Conservation (phyloP, 2,329 filamentous ascomycete genomes). For the Didymella arachidicola region DNA sequence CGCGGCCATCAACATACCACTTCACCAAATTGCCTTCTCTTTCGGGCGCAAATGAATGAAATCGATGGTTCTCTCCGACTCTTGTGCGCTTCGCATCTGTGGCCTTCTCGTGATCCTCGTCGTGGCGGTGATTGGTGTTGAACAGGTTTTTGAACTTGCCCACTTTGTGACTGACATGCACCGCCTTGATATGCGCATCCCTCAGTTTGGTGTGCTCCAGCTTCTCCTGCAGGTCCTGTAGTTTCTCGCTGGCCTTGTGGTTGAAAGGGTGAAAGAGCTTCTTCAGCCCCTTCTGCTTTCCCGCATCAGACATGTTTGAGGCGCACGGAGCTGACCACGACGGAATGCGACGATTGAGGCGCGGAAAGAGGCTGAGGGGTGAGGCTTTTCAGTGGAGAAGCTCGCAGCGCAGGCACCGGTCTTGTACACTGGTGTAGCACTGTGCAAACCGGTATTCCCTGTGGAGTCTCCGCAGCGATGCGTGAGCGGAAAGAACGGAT, state of each 20-base stretch:
- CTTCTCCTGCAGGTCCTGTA: conserved; percentile 53
- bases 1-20: conserved; percentile 95
- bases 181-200: conserved; percentile 61
- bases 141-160: conserved; percentile 73
- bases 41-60: conserved; percentile 89
- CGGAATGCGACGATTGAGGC: conserved; percentile 23
- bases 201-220: conserved; percentile 57
- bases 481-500: conserved; percentile 20
- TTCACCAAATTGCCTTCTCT: conserved; percentile 86
- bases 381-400: conserved; percentile 29
- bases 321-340: conserved; percentile 22
- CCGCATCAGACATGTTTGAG: conserved; percentile 32
- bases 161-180: conserved; percentile 68
- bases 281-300: conserved; percentile 43
- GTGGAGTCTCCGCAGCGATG: conserved; percentile 15
- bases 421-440: conserved; percentile 31
- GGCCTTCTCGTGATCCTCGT: conserved; percentile 86
- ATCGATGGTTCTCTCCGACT: conserved; percentile 78
- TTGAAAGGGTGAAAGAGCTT: conserved; percentile 52
- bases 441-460: conserved; percentile 38
- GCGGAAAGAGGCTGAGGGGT: conserved; percentile 30
- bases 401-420: conserved; percentile 24
- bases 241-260: conserved; percentile 35
- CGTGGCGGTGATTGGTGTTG: conserved; percentile 89
- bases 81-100: conserved; percentile 81